Base-by-base conservation (phyloP, 768 basidiomycete genomes). In the Mycena crocata region DNA sequence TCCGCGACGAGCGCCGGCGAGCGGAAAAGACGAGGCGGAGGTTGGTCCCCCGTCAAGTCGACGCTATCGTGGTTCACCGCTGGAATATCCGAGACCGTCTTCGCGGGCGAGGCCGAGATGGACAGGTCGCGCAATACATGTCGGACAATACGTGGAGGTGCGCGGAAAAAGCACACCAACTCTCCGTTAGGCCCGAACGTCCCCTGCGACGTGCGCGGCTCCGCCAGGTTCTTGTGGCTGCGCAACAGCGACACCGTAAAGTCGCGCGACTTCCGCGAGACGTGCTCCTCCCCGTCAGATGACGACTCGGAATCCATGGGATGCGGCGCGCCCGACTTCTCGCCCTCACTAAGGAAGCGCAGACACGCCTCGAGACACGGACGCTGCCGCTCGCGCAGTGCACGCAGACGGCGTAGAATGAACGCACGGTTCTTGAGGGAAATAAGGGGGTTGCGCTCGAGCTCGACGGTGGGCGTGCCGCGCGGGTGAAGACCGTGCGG, bases 341-440 rank as follows among this genome's bases (percentile, higher is more conserved):
- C n/a, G n/a, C n/a, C n/a, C 67, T 90, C 91, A 55, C 88, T 83
- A 30, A 99, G 81, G 72, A 94, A 97, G 30, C 91, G 83, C 40
- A 96, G 81, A n/a, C n/a, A n/a, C n/a, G n/a, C n/a, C 68, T 95
- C 94, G 10, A 98, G 81, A 70, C 95, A 96, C 2, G 95, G 95
- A 30, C 93, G 80, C n/a, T 89, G 86, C 7, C 82, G 83, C 70
- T 93, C 89, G 49, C 92, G 84, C 52, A 96, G 89, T 3, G 84
- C 82, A 24, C 91, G 87, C 28, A 98, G 84, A 13, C 91, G 89
- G 31, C 91, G 88, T 6, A 95, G 85, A 66, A 98, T 92, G 69
- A 87, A 90, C 5, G 91, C 90, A 12, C 94, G 89, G 54, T 89
- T 89, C 73, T 89, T 88, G 57, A 91, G 85, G 1, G 93, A 88